Base-by-base conservation (phyloP, 2,329 filamentous ascomycete genomes). In the Balansia obtecta region DNA sequence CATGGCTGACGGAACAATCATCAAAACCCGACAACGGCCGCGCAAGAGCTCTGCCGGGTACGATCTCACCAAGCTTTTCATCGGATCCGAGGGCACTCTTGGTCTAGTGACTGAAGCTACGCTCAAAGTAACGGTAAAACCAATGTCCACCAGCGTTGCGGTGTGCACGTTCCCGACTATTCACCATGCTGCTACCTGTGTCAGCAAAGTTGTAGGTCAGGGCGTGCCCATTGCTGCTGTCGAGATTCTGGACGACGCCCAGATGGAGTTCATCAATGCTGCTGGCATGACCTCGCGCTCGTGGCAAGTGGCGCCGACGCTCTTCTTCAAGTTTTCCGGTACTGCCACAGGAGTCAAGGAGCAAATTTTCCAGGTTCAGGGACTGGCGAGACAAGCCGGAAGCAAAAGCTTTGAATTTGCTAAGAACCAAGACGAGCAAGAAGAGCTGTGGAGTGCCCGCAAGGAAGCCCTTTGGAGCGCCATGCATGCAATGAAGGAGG, bases 11-110 rank as follows among this genome's bases (percentile, higher is more conserved):
- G 89, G 89, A 46, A 95, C 89, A 1, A 69, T 95, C 48, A 84
- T 96, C 69, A 91, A 90, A 73, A 96, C 90, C 11, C 77, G 86
- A 55, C 88, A 94, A 67, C 79, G 89, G 46, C 88, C 89, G 11
- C 79, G 89, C 57, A 96, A 95, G 73, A 90, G 85, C 61, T 89
- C 85, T 50, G 90, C 90, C 33, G 90, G 90, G 27, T 96, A 96
- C 68, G 89, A 96, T 65, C 76, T 96, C 48, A 95, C 88, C 2
- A 84, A 85, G 60, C 77, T 94, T 53, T 93, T 95, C 67, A 85
- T 95, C 65, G 90, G 90, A 44, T 89, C 85, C 58, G 90, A 96
- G 71, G 90, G 90, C 45, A 96, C 90, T 1, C 79, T 96, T 1
- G 90, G 90, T 9, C 78, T 96, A 12, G 86, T 95, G 39, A 95